Evolutionary conservation across 371 early-diverging fungal genomes (phyloP).

Genomic region (Saksenaea vasiformis): DNA sequence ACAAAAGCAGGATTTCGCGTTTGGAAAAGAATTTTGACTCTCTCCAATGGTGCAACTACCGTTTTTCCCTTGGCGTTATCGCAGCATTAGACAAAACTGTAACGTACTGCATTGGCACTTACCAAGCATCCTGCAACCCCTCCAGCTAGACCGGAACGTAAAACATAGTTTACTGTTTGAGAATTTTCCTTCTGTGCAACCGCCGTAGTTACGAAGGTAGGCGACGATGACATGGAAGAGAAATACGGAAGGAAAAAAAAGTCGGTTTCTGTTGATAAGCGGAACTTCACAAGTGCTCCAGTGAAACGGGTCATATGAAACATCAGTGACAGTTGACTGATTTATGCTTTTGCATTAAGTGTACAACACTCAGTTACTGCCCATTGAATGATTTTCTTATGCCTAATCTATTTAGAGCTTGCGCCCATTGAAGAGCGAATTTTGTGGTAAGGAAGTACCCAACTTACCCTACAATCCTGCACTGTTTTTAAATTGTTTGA

Average conservation of each 20-base stretch:
- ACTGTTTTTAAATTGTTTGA: too few species aligned
- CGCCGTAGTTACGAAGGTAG: neutral
- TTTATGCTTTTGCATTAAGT: too few species aligned
- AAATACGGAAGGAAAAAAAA: neutral
- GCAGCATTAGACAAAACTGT: neutral
- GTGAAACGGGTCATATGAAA: neutral
- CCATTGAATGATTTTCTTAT: too few species aligned
- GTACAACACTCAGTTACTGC: too few species aligned
- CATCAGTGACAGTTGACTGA: neutral
- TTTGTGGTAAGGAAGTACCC: too few species aligned
- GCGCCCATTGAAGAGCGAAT: too few species aligned
- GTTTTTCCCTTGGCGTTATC: constrained; percentile 71
- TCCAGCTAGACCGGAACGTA: constrained; percentile 34
- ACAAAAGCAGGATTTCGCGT: constrained; percentile 79
- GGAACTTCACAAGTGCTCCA: neutral
- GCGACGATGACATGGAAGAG: neutral
- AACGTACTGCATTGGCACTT: neutral
- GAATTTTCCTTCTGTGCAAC: constrained; percentile 15
- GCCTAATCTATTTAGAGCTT: too few species aligned
- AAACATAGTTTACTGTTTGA: constrained; percentile 28
- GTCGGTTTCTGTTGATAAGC: neutral
- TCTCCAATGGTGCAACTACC: constrained; percentile 88
- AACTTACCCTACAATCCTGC: too few species aligned
- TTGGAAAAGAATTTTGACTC: constrained; percentile 96
- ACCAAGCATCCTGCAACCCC: constrained; percentile 42